Evolutionary conservation across 345 rosid genomes (phyloP).

Genomic region (Erucastrum elatum): DNA sequence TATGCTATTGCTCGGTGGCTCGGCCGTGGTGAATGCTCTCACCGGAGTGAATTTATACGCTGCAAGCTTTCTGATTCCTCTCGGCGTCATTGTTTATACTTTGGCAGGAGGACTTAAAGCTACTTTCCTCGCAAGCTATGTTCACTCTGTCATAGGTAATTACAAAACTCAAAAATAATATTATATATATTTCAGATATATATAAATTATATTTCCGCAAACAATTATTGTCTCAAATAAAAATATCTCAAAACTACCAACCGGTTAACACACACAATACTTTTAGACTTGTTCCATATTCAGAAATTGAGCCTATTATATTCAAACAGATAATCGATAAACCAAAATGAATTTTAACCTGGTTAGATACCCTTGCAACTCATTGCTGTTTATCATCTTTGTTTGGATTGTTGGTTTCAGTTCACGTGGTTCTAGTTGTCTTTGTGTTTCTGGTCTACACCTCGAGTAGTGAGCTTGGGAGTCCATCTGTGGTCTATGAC

Average conservation of each 20-base stretch:
- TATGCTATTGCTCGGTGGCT: constrained; percentile 90
- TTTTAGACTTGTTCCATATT: not conserved
- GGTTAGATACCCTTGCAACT: not conserved
- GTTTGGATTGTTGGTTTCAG: constrained; percentile 49
- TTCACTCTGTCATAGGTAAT: constrained; percentile 81
- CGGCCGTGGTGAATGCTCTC: constrained; percentile 92
- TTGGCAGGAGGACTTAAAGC: constrained; percentile 97
- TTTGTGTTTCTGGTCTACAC: constrained; percentile 87
- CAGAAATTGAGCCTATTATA: not conserved
- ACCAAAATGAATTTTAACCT: not conserved
- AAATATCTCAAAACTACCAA: not conserved
- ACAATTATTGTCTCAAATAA: not conserved
- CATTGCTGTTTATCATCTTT: not conserved
- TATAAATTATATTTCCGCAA: not conserved
- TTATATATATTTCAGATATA: no score
- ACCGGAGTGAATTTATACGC: constrained; percentile 83
- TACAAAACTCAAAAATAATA: not conserved
- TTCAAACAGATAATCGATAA: not conserved
- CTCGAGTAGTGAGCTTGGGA: constrained; percentile 74
- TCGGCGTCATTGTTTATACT: constrained; percentile 83
- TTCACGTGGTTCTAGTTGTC: constrained; percentile 77
- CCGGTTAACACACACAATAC: no score
- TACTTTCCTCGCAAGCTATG: constrained; percentile 91
- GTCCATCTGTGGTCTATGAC: constrained; percentile 60
- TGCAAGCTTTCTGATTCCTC: constrained; percentile 92